Base-by-base conservation (phyloP, 116 monocot genomes). In the Cymodocea nodosa region DNA sequence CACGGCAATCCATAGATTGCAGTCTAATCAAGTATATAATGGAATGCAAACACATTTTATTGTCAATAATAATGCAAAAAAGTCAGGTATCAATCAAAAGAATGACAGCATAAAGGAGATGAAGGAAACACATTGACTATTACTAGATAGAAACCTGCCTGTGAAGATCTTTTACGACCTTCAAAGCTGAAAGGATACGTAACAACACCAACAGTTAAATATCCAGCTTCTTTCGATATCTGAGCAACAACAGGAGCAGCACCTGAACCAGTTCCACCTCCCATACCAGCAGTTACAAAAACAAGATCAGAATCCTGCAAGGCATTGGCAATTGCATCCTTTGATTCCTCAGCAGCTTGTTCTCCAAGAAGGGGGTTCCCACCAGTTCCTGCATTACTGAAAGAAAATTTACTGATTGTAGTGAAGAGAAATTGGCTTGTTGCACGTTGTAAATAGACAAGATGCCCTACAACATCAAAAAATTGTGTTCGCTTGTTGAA, bases 141-240 rank as follows among this genome's bases (percentile, higher is more conserved):
- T 23, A 50, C 44, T 50, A 44, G 64, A 52, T 12, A 71, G 20
- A 51, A 35, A 70, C 81, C 64, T 89, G 74, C 90, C 94, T 94
- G 94, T 66, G 87, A 51, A 53, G 95, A 87, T 74, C 90, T 79
- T 79, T 85, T 95, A 61, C 95, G 95, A 50, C 95, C 95, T 82
- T 95, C 95, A 72, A 95, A 95, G 64, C 79, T 85, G 81, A 90
- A 95, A n/a, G 95, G 95, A 74, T 87, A 90, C 36, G 95, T 95
- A 61, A 95, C 95, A 16, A 95, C 90, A 68, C 95, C 95, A 81
- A 95, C 95, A 23, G 95, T 95, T 49, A 95, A 70, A 79, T 87
- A 83, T 70, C 95, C 95, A 73, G 87, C 90, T 65, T 90, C 90
- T 81, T 75, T 90, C 52, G 95, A 73, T 75, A 95, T 95, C 74